A percentile compares a stretch with the other conserved stretches of the same genome.
These are phyloP conservation scores for Xerocomus brunneocitrinus DNA, from an alignment of 768 basidiomycete genomes.

Conservation along the genomic window DNA sequence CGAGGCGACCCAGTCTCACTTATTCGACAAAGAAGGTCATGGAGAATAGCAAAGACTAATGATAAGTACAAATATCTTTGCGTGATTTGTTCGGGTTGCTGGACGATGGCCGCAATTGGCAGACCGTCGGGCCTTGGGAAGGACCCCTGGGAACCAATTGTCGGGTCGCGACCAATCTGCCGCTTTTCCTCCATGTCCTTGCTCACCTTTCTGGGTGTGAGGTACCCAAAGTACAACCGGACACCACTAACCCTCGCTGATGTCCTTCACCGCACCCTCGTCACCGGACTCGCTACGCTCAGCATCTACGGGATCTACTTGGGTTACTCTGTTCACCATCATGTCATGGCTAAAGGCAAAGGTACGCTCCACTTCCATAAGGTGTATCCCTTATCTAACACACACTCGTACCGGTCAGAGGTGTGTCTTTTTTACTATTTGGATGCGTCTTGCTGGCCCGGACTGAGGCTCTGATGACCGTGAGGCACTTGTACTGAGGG, in stretches of 20 bases:
- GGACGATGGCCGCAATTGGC: too few species aligned
- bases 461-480: neutral
- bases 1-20: too few species aligned
- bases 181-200: slow-evolving; percentile 19
- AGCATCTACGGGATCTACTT: slow-evolving; percentile 30
- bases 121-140: too few species aligned
- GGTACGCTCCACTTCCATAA: slow-evolving; percentile 15
- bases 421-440: slow-evolving; percentile 7
- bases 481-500: slow-evolving; percentile 22
- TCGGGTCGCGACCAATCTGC: too few species aligned
- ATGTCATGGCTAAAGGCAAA: slow-evolving; percentile 30
- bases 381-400: neutral
- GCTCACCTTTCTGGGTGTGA: slow-evolving; percentile 25
- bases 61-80: too few species aligned
- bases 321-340: slow-evolving; percentile 29
- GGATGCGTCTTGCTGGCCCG: neutral
- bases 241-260: slow-evolving; percentile 25
- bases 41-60: too few species aligned
- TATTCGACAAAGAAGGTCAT: too few species aligned
- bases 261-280: slow-evolving; percentile 28
- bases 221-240: slow-evolving; percentile 21
- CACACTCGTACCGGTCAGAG: slow-evolving; percentile 9
- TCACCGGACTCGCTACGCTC: slow-evolving; percentile 26
- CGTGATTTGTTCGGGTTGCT: too few species aligned
- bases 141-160: too few species aligned